These are phyloP conservation scores for Ceratobasidium sp. DNA, from an alignment of 1,284 basidiomycete species.

Conservation along the genomic window DNA sequence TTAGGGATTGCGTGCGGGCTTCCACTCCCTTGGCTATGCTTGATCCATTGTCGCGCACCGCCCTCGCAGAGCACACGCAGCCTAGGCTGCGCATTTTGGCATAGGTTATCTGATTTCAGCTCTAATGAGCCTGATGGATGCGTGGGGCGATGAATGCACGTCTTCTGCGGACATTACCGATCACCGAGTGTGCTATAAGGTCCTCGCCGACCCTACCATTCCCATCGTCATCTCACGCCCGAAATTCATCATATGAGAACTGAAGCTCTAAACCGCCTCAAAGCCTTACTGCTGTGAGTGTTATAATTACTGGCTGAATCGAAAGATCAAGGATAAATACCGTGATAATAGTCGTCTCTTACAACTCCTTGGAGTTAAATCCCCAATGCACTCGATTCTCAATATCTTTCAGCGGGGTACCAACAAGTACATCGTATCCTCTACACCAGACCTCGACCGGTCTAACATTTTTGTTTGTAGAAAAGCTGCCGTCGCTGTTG, in stretches of 20 bases:
- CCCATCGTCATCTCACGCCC: no score
- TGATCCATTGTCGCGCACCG: neutral
- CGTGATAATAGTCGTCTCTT: no score
- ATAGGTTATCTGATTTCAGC: neutral
- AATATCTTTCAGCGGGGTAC: neutral
- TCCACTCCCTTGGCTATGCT: no score
- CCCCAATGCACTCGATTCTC: neutral
- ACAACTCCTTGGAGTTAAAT: neutral
- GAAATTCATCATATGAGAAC: no score
- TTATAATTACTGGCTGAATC: no score
- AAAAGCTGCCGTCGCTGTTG: neutral
- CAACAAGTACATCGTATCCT: constrained; percentile 49
- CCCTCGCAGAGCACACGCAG: neutral
- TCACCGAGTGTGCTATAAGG: neutral
- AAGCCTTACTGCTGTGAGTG: no score
- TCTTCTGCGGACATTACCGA: neutral
- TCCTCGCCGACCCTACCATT: no score
- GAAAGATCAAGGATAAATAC: no score
- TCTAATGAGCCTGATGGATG: neutral
- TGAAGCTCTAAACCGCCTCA: no score
- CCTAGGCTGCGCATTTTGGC: neutral
- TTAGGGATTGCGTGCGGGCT: no score
- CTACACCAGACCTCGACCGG: neutral
- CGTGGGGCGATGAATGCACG: neutral
- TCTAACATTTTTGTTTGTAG: neutral